Evolutionary conservation across 176 grass and related monocot species (phyloP).

Genomic region (Triticum monococcum): DNA sequence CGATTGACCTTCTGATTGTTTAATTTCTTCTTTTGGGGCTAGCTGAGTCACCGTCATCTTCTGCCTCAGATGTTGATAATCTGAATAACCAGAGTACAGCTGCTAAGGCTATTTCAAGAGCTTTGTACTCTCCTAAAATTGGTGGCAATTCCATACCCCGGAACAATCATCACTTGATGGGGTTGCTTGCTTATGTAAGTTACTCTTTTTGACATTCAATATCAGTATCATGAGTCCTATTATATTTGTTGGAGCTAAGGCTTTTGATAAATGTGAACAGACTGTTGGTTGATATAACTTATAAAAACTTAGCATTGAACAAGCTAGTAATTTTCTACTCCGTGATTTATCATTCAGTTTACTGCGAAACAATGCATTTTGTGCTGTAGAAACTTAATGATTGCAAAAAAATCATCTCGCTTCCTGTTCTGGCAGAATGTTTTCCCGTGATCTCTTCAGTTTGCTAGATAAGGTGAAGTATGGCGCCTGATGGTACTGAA

Average conservation of each 20-base stretch:
- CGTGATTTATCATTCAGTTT: conserved; percentile 6
- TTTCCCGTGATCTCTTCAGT: neutral
- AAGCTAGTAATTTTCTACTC: neutral
- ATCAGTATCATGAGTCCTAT: neutral
- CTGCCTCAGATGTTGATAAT: conserved; percentile 77
- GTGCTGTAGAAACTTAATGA: conserved; percentile 13
- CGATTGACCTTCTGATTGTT: conserved; percentile 21
- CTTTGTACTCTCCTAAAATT: conserved; percentile 61
- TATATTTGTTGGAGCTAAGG: neutral
- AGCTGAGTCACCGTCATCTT: conserved; percentile 76
- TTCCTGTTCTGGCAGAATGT: conserved; percentile 15
- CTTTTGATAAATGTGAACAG: neutral
- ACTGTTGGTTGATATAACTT: neutral
- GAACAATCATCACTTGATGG: conserved; percentile 75
- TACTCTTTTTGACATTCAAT: conserved; percentile 13
- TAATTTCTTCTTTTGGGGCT: conserved; percentile 27
- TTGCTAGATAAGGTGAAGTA: conserved; percentile 1
- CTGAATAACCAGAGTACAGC: conserved; percentile 58
- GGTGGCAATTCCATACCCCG: conserved; percentile 59
- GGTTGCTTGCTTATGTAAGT: conserved; percentile 87
- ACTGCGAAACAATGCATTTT: neutral
- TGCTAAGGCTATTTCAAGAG: conserved; percentile 50
- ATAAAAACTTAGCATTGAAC: neutral
- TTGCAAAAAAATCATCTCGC: neutral
- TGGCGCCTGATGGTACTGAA: neutral